phyloP scores from a whole-genome alignment of 176 grass and related monocot species.

The Cenchrus fungigraminus region DNA sequence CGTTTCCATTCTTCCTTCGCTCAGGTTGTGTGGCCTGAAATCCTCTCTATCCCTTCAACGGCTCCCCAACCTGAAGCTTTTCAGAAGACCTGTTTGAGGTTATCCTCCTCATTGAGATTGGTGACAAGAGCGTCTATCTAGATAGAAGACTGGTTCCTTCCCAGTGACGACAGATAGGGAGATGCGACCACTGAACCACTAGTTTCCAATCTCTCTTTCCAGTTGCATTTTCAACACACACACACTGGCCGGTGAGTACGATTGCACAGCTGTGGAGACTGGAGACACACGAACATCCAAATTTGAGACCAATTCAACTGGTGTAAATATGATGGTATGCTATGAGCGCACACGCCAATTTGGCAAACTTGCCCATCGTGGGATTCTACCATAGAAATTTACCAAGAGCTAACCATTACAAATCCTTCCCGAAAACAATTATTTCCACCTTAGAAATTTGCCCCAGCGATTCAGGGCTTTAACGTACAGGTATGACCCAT shows the following conservation, averaged over 20 bases:
- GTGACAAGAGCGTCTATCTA: conserved; percentile 15
- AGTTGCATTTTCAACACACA: neutral
- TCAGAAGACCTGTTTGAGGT: neutral
- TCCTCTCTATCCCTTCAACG: conserved; percentile 23
- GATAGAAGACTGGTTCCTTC: neutral
- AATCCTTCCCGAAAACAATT: neutral
- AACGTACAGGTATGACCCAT: conserved; percentile 2
- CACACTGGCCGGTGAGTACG: neutral
- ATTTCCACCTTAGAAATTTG: neutral
- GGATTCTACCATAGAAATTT: neutral
- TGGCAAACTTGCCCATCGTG: conserved; percentile 6
- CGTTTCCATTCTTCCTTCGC: conserved; percentile 42
- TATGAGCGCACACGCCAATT: neutral
- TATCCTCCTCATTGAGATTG: conserved; percentile 42
- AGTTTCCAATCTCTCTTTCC: neutral
- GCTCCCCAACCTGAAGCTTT: neutral
- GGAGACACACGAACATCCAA: neutral
- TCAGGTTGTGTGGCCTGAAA: conserved; percentile 40
- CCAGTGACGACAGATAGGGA: conserved; percentile 14
- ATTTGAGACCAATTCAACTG: conserved; percentile 31
- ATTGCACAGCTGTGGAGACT: neutral
- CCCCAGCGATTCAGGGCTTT: neutral
- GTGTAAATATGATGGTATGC: neutral
- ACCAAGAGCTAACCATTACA: neutral
- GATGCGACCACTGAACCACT: neutral